These are phyloP conservation scores for Mytilinidion resinicola DNA, from an alignment of 495 filamentous ascomycete species.

Conservation along the genomic window DNA sequence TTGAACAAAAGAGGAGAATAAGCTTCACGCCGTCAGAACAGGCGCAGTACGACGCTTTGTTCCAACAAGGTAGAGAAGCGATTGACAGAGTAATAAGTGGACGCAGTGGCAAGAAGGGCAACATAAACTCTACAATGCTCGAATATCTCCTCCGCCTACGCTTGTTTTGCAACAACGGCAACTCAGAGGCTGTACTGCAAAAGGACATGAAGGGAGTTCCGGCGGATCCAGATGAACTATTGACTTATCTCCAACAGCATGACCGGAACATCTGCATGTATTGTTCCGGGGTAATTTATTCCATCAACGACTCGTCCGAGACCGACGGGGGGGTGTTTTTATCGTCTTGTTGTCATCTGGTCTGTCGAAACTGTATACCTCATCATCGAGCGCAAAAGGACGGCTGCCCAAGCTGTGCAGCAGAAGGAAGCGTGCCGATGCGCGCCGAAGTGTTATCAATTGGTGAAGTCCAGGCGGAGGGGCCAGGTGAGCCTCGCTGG, in stretches of 20 bases:
- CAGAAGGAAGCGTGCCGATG: too few species aligned
- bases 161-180: constrained; percentile 43
- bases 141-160: constrained; percentile 41
- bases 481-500: too few species aligned
- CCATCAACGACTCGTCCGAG: background rate
- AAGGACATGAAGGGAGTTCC: background rate
- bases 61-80: constrained; percentile 22
- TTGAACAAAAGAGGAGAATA: constrained; percentile 15
- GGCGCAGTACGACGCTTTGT: constrained; percentile 29
- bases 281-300: constrained; percentile 2
- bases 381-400: background rate
- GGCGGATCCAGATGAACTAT: constrained; percentile 1
- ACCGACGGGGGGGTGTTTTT: background rate
- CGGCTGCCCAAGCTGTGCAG: background rate
- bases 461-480: too few species aligned
- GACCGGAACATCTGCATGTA: constrained; percentile 7
- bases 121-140: constrained; percentile 30
- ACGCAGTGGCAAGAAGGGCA: constrained; percentile 24
- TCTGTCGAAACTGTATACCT: constrained; percentile 1
- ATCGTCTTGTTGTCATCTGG: background rate
- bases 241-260: constrained; percentile 7
- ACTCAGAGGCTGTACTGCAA: background rate
- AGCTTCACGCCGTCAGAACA: constrained; percentile 32
- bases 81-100: constrained; percentile 34
- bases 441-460: too few species aligned